These are phyloP conservation scores for Candida orba DNA, from an alignment of 805 yeast species.

Conservation along the genomic window DNA sequence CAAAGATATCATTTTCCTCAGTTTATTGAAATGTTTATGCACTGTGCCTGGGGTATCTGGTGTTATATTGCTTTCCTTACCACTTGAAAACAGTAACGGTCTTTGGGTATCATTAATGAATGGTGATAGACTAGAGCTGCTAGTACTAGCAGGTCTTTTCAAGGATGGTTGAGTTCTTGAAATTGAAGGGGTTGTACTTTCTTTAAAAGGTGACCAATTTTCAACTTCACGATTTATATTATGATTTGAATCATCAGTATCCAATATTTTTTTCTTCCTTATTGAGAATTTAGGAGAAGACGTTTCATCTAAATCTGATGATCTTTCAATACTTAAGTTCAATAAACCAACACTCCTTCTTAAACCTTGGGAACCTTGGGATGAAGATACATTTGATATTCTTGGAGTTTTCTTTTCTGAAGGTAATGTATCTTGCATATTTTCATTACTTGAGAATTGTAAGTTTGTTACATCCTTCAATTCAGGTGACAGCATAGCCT, in stretches of 20 bases:
- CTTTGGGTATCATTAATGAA: constrained; percentile 21
- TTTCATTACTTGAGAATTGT: constrained; percentile 6
- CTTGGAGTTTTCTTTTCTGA: constrained; percentile 17
- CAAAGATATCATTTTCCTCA: constrained; percentile 22
- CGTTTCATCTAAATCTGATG: constrained; percentile 17
- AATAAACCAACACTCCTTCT: constrained; percentile 48
- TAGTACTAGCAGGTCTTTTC: constrained; percentile 25
- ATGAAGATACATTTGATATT: constrained; percentile 16
- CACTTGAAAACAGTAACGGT: constrained; percentile 17
- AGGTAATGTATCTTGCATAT: constrained; percentile 1
- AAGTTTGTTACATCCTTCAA: constrained; percentile 14
- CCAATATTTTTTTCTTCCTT: constrained; percentile 16
- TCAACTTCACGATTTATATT: constrained; percentile 19
- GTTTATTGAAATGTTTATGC: constrained; percentile 22
- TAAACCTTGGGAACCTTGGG: constrained; percentile 27
- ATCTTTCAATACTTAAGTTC: constrained; percentile 39
- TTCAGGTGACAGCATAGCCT: constrained; percentile 22
- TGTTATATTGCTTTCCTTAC: constrained; percentile 6
- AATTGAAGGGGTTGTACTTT: constrained; percentile 19
- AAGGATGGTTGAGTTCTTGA: constrained; percentile 8
- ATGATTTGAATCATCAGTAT: constrained; percentile 16
- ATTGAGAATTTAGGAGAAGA: constrained; percentile 19
- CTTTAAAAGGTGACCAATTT: constrained; percentile 26
- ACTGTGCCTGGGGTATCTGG: constrained; percentile 24
- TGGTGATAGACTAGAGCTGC: constrained; percentile 22